phyloP scores from a whole-genome alignment of 768 basidiomycete genomes.

The Serendipita sp. region DNA sequence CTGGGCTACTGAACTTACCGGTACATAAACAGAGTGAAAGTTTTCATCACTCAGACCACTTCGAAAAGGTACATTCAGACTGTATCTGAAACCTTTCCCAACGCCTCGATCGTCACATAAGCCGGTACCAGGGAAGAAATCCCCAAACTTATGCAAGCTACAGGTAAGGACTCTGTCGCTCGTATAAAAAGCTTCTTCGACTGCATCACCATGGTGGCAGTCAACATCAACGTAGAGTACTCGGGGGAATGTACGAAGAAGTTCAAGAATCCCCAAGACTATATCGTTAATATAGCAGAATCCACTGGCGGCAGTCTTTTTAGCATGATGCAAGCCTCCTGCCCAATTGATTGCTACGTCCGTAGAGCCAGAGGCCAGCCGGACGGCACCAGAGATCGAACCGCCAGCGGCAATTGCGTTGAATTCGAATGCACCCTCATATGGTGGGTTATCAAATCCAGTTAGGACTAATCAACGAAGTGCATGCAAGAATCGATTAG shows the following conservation, averaged over 20 bases:
- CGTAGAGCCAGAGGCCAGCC: constrained; percentile 60
- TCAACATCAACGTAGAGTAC: constrained; percentile 97
- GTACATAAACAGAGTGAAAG: constrained; percentile 79
- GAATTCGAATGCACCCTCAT: constrained; percentile 93
- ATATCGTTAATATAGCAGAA: constrained; percentile 99
- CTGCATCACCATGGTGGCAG: constrained; percentile 96
- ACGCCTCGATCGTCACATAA: constrained; percentile 74
- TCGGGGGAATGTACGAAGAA: constrained; percentile 67
- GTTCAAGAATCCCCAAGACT: constrained; percentile 83
- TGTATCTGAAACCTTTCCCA: constrained; percentile 70
- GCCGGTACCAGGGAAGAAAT: constrained; percentile 83
- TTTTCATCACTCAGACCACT: constrained; percentile 89
- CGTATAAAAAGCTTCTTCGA: constrained; percentile 97
- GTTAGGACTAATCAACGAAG: constrained; percentile 27
- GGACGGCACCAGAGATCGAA: constrained; percentile 78
- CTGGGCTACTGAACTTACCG: constrained; percentile 33
- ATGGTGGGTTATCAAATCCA: constrained; percentile 92
- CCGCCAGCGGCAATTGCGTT: constrained; percentile 94
- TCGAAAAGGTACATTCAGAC: constrained; percentile 83
- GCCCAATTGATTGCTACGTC: constrained; percentile 93
- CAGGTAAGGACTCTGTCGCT: constrained; percentile 95
- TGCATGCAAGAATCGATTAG: not conserved
- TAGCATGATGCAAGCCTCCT: constrained; percentile 97
- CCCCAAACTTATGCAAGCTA: constrained; percentile 94
- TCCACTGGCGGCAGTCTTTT: constrained; percentile 92